Evolutionary conservation across 2,329 filamentous ascomycete genomes (phyloP), one percentile per base, ranked within the genome.

Genomic region (Blastomyces emzantsi): DNA sequence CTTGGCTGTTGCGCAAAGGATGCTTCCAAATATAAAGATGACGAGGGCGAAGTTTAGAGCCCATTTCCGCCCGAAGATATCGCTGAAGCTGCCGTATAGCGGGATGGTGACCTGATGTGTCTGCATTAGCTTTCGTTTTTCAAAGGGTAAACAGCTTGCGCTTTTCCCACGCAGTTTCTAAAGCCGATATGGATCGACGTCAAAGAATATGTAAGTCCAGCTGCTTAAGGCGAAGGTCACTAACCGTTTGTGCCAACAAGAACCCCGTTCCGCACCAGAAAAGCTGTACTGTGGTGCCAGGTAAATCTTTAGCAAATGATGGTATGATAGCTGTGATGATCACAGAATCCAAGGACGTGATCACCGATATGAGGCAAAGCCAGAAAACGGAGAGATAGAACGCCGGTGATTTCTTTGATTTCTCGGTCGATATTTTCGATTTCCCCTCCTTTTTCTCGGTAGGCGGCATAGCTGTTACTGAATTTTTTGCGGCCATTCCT

Each of bases 11-110:
- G 77, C 81, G 63, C 79, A 79, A 0, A 82, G 63, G 19, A 80
- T 72, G 47, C 75, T 78, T 11, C 75, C 76, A 6, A 66, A 72
- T 0, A 78, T 73, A 69, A 82, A 83, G 8, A 79, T 69, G 1
- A 66, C 69, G 0, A 79, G 72, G 0, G 78, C 77, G 0, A 69
- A 22, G 43, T 64, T 62, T 19, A 62, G 47, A n/a, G 58, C 39
- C 58, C 57, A 63, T 59, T 64, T 62, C 19, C 65, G 51, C 22
- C 64, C 62, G 28, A 65, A 54, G 9, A 67, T 62, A n/a, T 67
- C 62, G 41, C 60, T 60, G n/a, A 61, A 59, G 22, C 60, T 60
- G 33, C 64, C 64, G 43, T 59, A 60, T 11, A 66, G 45, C 13
- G 64, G 62, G 33, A 61, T 61, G 47, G 60, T 61, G 30, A 61